These are phyloP conservation scores for Starmerella ratchasimensis DNA, from an alignment of 805 yeast species.

Conservation along the genomic window DNA sequence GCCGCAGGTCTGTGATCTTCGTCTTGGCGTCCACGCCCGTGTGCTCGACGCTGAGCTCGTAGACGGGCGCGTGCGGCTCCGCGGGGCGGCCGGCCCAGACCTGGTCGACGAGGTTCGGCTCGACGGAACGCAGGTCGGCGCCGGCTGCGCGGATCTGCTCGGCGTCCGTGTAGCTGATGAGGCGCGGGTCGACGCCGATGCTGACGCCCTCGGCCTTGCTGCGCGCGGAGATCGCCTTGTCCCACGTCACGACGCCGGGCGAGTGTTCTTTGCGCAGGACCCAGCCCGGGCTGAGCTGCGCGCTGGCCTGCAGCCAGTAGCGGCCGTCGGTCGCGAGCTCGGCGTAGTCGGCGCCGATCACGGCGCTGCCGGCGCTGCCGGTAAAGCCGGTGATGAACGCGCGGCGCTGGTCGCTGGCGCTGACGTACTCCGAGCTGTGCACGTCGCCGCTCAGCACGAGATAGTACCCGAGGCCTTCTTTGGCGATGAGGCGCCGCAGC, in stretches of 20 bases:
- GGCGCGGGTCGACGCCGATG: constrained; percentile 73
- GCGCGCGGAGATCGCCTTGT: constrained; percentile 54
- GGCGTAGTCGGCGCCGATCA: constrained; percentile 55
- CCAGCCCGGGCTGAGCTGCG: constrained; percentile 75
- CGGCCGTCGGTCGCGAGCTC: constrained; percentile 88
- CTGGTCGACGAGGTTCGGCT: constrained; percentile 54
- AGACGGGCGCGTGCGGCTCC: constrained; percentile 39
- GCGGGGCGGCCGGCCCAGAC: constrained; percentile 70
- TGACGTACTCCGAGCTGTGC: constrained; percentile 83
- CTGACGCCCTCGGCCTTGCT: constrained; percentile 36
- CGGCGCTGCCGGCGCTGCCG: constrained; percentile 86
- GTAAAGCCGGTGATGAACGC: constrained; percentile 73
- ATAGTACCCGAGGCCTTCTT: constrained; percentile 55
- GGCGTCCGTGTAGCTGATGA: constrained; percentile 36
- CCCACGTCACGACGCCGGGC: constrained; percentile 64
- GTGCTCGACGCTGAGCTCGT: constrained; percentile 37
- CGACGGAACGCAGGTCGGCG: constrained; percentile 38
- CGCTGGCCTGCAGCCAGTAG: constrained; percentile 79
- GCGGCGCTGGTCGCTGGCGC: constrained; percentile 68
- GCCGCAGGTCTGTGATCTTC: constrained; percentile 38
- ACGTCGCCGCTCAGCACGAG: constrained; percentile 80
- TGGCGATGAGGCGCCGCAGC: constrained; percentile 35
- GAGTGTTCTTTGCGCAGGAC: constrained; percentile 63
- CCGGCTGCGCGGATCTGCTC: constrained; percentile 22
- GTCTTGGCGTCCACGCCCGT: constrained; percentile 51